Percentiles rank a stretch among this genome's conserved stretches.
Evolutionary conservation across 2,329 filamentous ascomycete species (phyloP).

Genomic region (Fusarium pseudonygamai): DNA sequence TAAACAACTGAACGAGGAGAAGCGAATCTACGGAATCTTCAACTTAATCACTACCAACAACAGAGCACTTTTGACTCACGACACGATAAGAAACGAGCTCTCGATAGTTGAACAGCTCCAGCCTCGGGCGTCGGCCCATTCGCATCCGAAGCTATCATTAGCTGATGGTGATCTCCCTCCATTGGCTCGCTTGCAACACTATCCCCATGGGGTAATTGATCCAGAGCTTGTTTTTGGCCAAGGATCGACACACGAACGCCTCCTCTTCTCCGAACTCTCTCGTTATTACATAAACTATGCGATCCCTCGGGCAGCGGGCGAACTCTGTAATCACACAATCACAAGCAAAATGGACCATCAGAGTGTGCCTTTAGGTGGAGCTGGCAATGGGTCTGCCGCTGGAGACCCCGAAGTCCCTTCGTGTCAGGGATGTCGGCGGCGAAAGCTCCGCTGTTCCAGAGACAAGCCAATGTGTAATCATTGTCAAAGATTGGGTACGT

Average conservation of each 20-base stretch:
- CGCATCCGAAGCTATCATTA: conserved; percentile 10
- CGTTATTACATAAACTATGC: neutral
- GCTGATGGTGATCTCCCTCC: neutral
- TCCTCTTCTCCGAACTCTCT: neutral
- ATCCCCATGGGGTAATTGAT: conserved; percentile 10
- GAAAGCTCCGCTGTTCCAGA: conserved; percentile 35
- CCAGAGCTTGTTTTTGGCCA: neutral
- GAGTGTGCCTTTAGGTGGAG: neutral
- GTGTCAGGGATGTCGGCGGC: conserved; percentile 36
- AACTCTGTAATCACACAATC: neutral
- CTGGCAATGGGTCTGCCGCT: neutral
- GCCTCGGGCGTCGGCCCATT: conserved; percentile 29
- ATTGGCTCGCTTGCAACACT: conserved; percentile 25
- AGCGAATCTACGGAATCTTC: neutral
- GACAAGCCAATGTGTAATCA: conserved; percentile 35
- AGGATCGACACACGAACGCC: conserved; percentile 2
- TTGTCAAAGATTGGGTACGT: conserved; percentile 29
- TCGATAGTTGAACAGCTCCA: neutral
- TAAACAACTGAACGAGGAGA: neutral
- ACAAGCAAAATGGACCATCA: neutral
- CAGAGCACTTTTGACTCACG: neutral
- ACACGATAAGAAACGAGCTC: neutral
- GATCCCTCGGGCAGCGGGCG: conserved; percentile 29
- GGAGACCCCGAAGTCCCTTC: conserved; percentile 21
- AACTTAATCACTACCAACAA: neutral